phyloP scores from a whole-genome alignment of 2,329 filamentous ascomycete species.

The Lizonia empirigonia region DNA sequence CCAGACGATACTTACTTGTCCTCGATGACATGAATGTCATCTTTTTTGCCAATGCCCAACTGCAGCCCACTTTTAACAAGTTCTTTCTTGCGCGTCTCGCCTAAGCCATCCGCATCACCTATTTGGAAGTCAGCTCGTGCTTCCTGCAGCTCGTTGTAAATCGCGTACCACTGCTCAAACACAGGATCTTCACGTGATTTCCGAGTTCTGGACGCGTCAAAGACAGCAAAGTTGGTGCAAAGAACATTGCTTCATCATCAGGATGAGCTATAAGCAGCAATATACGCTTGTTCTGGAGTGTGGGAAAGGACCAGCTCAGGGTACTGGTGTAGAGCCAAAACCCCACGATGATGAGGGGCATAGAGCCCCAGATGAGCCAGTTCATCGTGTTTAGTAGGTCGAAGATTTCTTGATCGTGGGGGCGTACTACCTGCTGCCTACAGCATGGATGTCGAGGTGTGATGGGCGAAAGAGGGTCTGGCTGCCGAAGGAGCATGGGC shows the following conservation, averaged over 20 bases:
- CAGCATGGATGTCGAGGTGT: not conserved
- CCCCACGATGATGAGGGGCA: constrained; percentile 51
- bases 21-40: constrained; percentile 86
- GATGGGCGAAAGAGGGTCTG: constrained; percentile 4
- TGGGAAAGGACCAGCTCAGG: constrained; percentile 62
- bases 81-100: constrained; percentile 81
- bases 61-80: constrained; percentile 77
- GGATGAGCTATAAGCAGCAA: constrained; percentile 94
- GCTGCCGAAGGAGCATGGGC: constrained; percentile 21
- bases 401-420: not conserved
- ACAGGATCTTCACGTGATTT: constrained; percentile 94
- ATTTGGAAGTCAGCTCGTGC: constrained; percentile 5
- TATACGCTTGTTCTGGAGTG: constrained; percentile 80
- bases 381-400: constrained; percentile 43
- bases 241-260: constrained; percentile 99
- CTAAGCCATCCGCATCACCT: constrained; percentile 87
- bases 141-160: not conserved
- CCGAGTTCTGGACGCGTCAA: constrained; percentile 78
- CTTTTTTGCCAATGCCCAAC: constrained; percentile 73
- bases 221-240: constrained; percentile 85
- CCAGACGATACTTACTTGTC: constrained; percentile 59
- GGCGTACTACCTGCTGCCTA: not conserved
- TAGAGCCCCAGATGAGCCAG: constrained; percentile 46
- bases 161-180: constrained; percentile 76
- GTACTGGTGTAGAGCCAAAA: constrained; percentile 57